Evolutionary conservation across 2,329 filamentous ascomycete genomes (phyloP), one percentile per base, ranked within the genome.

Genomic region (Helicocarpus griseus): DNA sequence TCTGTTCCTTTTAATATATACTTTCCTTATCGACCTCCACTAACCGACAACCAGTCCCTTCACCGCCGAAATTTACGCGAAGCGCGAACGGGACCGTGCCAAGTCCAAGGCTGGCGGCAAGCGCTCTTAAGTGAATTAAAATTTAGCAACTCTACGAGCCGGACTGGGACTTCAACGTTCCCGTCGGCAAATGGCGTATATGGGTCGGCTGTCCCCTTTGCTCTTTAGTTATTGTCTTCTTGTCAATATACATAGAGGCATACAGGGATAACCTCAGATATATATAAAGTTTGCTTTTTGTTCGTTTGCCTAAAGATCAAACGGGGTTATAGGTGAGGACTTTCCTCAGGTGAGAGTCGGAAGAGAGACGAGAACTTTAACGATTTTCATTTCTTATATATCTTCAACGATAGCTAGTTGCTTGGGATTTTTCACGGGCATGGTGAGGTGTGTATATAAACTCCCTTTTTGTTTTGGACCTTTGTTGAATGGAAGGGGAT

Each of bases 61-160:
- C 72, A 98, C 93, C 5, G 81, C 82, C 2, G 87, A 80, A 58
- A 98, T 98, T 64, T 98, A 97, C 69, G 86, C 85, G 59, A 94
- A 93, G 81, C 69, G 69, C 29, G 69, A 72, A 55, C 69, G 69
- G 22, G 67, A 70, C 52, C 65, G 66, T 46, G 63, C 67, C 33
- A 71, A 69, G 56, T 53, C 59, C 19, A 65, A 65, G 57, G 60
- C 65, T 52, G 63, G 60, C 56, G 64, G 63, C 55, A 71, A 71
- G 63, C 61, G 58, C 54, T 62, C 63, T 56, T 72, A 68, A 64
- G 54, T 14, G n/a, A n/a, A n/a, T n/a, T 11, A 5, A 28, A 2
- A 43, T 4, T 44, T n/a, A 13, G 24, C 13, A 43, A 7, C 24
- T 7, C 39, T n/a, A 8, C 8, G 8, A 29, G n/a, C n/a, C 6